Evolutionary conservation across 768 basidiomycete genomes (phyloP).

Genomic region (Pholiota conissans): DNA sequence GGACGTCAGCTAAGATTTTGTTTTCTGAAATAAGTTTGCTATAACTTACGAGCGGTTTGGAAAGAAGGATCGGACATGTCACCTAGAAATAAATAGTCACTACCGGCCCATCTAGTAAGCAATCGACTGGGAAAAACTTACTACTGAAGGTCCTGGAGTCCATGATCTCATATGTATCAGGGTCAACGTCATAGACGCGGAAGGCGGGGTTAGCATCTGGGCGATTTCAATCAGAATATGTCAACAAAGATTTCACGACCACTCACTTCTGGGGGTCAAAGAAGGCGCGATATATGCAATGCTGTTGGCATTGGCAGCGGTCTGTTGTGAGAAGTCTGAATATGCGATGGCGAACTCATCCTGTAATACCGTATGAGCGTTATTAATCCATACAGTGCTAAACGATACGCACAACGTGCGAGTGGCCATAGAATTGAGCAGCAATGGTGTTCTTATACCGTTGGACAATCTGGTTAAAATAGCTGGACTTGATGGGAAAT

Average conservation of each 20-base stretch:
- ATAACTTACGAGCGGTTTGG: conserved; percentile 41
- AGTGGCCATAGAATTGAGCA: conserved; percentile 64
- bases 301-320: conserved; percentile 43
- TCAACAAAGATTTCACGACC: neutral
- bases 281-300: conserved; percentile 55
- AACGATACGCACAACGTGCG: conserved; percentile 38
- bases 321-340: conserved; percentile 48
- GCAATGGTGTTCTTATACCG: conserved; percentile 60
- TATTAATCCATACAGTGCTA: too few relatives aligned
- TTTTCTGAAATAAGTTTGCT: neutral
- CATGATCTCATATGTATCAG: conserved; percentile 66
- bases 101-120: neutral
- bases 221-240: neutral
- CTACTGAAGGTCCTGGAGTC: conserved; percentile 52
- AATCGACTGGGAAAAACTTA: conserved; percentile 23
- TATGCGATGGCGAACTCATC: conserved; percentile 64
- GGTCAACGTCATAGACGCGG: conserved; percentile 64
- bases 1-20: neutral
- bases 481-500: conserved; percentile 46
- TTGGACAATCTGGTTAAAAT: conserved; percentile 61
- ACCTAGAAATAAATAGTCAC: conserved; percentile 25
- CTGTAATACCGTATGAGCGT: conserved; percentile 21
- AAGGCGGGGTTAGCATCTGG: conserved; percentile 56
- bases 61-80: conserved; percentile 42
- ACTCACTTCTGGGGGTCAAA: conserved; percentile 55